Evolutionary conservation across 306 rosid species (phyloP), one percentile per base, ranked within the genome.

Genomic region (Lupinus albus): DNA sequence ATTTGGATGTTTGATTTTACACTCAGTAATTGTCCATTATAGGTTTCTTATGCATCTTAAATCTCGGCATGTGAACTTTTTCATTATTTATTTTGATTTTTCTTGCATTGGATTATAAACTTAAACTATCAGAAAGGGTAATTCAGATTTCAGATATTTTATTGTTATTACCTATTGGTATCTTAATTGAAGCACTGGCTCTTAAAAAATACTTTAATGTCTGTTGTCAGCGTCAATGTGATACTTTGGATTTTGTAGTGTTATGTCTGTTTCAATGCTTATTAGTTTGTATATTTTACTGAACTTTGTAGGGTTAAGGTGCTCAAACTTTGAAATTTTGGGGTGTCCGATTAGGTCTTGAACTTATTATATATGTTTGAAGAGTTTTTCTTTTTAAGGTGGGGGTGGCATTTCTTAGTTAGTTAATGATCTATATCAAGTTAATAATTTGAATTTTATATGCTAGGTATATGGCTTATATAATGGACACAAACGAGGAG

Each of bases 401-500:
- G 53, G 50, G 10, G 28, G 3, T 14, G 14, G 28, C 32, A 18
- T 54, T 45, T 36, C 63, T 38, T 38, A 20, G 55, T 61, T 50
- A 7, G 25, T 46, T 55, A 71, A 64, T 48, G 62, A 55, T 73
- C 15, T 62, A 15, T 42, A 55, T 68, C 35, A 53, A 32, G 55
- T 74, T 66, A 47, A 64, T 68, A 38, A 44, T 35, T 62, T 57
- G 66, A 20, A 62, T 49, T 73, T 59, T 60, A 54, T 80, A 53
- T 78, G 70, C 15, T 69, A 94, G 99, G 99, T 94, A 94, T 63
- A 94, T 94, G 99, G 99, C 99, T 0, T 94, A 86, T 80, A 91
- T 94, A 64, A 94, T 94, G 99, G 99, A 94, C 84, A 94, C 99
- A 53, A 94, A 94, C 68, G 97, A 94, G 68, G 97, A 94, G 76